These are phyloP conservation scores for Willaertia magna DNA, from an alignment of 208 protist species.

Conservation along the genomic window DNA sequence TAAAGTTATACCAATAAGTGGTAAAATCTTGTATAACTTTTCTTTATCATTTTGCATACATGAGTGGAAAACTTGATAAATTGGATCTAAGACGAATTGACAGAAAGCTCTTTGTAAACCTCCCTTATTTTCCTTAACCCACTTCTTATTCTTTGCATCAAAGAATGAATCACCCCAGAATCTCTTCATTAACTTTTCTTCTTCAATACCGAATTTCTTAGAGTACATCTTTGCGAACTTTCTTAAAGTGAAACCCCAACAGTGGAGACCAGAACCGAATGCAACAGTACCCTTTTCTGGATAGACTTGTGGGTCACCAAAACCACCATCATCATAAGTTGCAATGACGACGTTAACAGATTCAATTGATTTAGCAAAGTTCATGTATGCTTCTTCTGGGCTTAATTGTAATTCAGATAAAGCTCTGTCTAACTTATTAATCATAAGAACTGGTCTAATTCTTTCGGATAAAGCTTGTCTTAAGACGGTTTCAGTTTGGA, in stretches of 20 bases:
- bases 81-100: slow-evolving; percentile 94
- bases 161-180: slow-evolving; percentile 98
- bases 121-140: slow-evolving; percentile 48
- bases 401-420: slow-evolving; percentile 83
- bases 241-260: slow-evolving; percentile 96
- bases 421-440: slow-evolving; percentile 98
- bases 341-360: slow-evolving; percentile 89
- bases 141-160: slow-evolving; percentile 75
- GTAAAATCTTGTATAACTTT: slow-evolving; percentile 81
- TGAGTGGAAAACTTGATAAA: slow-evolving; percentile 85
- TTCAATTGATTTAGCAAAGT: slow-evolving; percentile 75
- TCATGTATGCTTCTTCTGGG: slow-evolving; percentile 53
- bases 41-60: slow-evolving; percentile 85
- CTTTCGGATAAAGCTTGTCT: slow-evolving; percentile 89
- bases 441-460: slow-evolving; percentile 94
- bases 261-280: slow-evolving; percentile 96
- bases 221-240: slow-evolving; percentile 83
- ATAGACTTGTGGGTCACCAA: slow-evolving; percentile 76
- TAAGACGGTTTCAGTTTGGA: slow-evolving; percentile 98
- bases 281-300: slow-evolving; percentile 82
- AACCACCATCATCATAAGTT: slow-evolving; percentile 84
- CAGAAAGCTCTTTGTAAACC: slow-evolving; percentile 71
- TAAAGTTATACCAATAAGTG: slow-evolving; percentile 72
- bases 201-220: slow-evolving; percentile 80
- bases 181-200: slow-evolving; percentile 61